Base-by-base conservation (phyloP, 1,284 basidiomycete genomes). In the Rhodotorula sp. region DNA sequence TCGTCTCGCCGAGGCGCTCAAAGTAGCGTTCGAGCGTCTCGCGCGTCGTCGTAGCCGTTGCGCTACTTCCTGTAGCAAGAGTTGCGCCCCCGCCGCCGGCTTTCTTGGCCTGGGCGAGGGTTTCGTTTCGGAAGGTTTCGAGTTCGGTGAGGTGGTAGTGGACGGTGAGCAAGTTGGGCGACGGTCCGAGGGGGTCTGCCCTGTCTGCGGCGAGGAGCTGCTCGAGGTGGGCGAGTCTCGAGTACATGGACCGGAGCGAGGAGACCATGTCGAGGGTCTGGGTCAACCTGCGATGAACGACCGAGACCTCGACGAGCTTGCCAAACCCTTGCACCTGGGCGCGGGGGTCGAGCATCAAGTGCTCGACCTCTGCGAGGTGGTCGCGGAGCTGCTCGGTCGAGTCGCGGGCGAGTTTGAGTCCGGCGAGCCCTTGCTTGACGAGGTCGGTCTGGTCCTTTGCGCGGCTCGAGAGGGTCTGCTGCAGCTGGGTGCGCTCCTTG, bases 211-310 rank as follows among this genome's bases (percentile, higher is more conserved):
- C 86, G 57, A 99, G 87, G 85, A 96, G 87, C 57, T 86, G 85
- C 75, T 92, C 88, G 43, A 99, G 85, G 73, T 87, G 82, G 75
- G 91, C 88, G 29, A 99, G 87, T 80, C 91, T 91, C 23, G 88
- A 85, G 75, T 90, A 89, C 90, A 99, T 95, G 71, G 90, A 90
- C 49, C 92, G 85, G 48, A 99, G 86, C 80, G 96, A 94, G 74
- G 90, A 89, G 67, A 98, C 91, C 88, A 97, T 97, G 77, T 94
- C 93, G 79, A 95, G 91, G 5, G 95, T 97, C 76, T 92, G 91
- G 69, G 93, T 89, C 79, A 99, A 95, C 80, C 97, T 95, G 20
- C 95, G 87, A 80, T 99, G 96, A 1, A 98, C 91, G 84, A 91
- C 89, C 26, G 96, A 98, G 8, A 98, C 92, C 81, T 92, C 86